Evolutionary conservation across 2,329 filamentous ascomycete species (phyloP).

Genomic region (Sarocladium kiliense): DNA sequence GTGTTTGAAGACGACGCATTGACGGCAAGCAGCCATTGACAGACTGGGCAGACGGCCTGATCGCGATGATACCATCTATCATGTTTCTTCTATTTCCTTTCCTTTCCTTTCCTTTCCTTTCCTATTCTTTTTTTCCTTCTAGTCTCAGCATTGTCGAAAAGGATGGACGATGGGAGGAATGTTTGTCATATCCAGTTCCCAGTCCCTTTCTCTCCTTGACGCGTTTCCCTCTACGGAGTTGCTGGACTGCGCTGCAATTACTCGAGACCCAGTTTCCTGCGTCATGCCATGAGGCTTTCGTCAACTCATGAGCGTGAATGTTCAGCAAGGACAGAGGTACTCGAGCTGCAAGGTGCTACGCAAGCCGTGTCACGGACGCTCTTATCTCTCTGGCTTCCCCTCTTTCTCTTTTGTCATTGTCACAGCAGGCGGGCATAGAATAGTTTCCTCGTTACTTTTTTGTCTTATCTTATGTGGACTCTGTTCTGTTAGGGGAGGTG

Average conservation of each 20-base stretch:
- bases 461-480: no score
- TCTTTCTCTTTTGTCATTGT: slow-evolving; percentile 4
- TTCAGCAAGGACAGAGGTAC: no score
- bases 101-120: background rate
- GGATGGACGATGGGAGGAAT: background rate
- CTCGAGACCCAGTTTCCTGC: background rate
- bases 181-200: background rate
- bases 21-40: background rate
- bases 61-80: slow-evolving; percentile 7
- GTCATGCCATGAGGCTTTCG: no score
- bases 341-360: no score
- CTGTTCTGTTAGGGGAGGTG: background rate
- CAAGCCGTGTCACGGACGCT: background rate
- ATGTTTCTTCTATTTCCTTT: background rate
- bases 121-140: background rate
- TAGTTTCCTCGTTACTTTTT: background rate
- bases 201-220: slow-evolving; percentile 7
- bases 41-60: background rate
- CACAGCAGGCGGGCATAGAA: slow-evolving; percentile 9
- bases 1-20: background rate
- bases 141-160: slow-evolving; percentile 4
- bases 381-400: background rate
- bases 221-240: slow-evolving; percentile 2
- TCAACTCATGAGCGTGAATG: no score
- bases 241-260: background rate